phyloP scores from a whole-genome alignment of 352 stramenopile genomes.

The Phytophthora sojae region DNA sequence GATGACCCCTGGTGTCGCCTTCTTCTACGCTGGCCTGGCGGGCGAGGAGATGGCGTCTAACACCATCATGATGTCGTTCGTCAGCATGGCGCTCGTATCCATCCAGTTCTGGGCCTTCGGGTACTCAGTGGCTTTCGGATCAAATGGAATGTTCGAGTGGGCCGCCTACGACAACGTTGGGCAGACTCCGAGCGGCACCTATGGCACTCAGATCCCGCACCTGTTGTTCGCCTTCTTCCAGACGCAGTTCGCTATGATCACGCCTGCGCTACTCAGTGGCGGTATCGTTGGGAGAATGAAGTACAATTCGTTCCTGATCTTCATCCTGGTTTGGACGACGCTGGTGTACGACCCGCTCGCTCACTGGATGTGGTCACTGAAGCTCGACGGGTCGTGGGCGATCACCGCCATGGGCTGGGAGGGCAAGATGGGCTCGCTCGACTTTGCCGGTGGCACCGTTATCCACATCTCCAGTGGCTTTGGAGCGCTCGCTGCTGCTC shows the following conservation, averaged over 20 bases:
- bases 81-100: constrained; percentile 78
- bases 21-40: constrained; percentile 87
- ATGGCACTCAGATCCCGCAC: constrained; percentile 70
- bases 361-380: constrained; percentile 85
- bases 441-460: too few relatives aligned
- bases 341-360: constrained; percentile 88
- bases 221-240: constrained; percentile 85
- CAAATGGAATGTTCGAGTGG: constrained; percentile 69
- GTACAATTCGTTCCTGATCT: constrained; percentile 76
- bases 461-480: constrained; percentile 87
- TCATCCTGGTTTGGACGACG: constrained; percentile 85
- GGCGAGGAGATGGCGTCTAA: constrained; percentile 82
- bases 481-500: constrained; percentile 69
- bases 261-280: constrained; percentile 74
- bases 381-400: constrained; percentile 63
- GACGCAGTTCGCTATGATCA: constrained; percentile 87
- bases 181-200: constrained; percentile 49
- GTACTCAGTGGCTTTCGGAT: constrained; percentile 75
- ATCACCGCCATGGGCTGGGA: constrained; percentile 64
- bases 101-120: constrained; percentile 85
- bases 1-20: constrained; percentile 76
- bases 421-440: constrained; percentile 72
- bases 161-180: constrained; percentile 63
- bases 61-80: constrained; percentile 88
- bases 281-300: constrained; percentile 89